Evolutionary conservation across 192 early-diverging fungal genomes (phyloP).

Genomic region (Irineochytrium annulatum): DNA sequence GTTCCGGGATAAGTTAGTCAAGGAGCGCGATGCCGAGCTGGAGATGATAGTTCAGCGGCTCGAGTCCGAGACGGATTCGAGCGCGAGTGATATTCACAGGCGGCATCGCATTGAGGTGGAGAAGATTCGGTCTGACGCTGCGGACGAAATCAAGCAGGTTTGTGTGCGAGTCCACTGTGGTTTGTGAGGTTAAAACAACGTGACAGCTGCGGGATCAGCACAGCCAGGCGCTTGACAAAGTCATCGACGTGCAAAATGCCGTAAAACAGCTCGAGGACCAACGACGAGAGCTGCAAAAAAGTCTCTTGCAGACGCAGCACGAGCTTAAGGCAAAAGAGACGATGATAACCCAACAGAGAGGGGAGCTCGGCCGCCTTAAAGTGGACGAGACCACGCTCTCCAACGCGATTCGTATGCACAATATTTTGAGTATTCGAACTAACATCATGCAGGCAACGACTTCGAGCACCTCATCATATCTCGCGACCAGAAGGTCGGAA

Average conservation of each 20-base stretch:
- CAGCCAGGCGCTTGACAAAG: conserved; percentile 46
- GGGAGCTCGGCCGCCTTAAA: conserved; percentile 39
- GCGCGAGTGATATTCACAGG: conserved; percentile 40
- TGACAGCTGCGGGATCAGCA: conserved; percentile 46
- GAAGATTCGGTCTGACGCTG: conserved; percentile 39
- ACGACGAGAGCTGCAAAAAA: conserved; percentile 37
- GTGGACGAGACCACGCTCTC: conserved; percentile 39
- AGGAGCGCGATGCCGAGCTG: conserved; percentile 54
- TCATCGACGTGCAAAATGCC: conserved; percentile 32
- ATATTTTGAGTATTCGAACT: not conserved
- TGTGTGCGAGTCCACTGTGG: not conserved
- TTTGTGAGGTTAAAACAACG: not conserved
- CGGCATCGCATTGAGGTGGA: conserved; percentile 52
- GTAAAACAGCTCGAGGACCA: conserved; percentile 24
- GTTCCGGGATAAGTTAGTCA: conserved; percentile 51
- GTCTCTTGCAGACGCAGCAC: conserved; percentile 42
- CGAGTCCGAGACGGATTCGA: conserved; percentile 49
- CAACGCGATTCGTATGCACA: conserved; percentile 27
- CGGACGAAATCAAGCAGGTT: conserved; percentile 51
- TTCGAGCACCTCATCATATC: conserved; percentile 27
- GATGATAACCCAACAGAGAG: conserved; percentile 39
- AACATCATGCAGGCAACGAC: conserved; percentile 22
- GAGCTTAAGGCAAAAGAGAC: conserved; percentile 29
- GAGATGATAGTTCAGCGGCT: conserved; percentile 54
- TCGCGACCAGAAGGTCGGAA: conserved; percentile 21